A percentile compares a stretch with the other conserved stretches of the same genome.
Evolutionary conservation across 208 protist species (phyloP).

Genomic region (Crithidia fasciculata): DNA sequence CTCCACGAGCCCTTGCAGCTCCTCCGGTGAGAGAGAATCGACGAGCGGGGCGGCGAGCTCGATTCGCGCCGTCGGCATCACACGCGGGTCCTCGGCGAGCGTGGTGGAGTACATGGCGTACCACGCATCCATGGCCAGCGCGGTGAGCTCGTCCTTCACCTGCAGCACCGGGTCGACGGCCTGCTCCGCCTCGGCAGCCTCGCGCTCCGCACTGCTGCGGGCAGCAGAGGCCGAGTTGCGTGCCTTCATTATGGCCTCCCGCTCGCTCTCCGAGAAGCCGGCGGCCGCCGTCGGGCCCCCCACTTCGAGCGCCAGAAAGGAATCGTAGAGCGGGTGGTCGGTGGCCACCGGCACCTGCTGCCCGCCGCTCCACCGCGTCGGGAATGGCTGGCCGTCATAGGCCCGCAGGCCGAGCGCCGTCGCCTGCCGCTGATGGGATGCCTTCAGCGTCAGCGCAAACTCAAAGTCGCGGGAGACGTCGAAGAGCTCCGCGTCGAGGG

Average conservation of each 20-base stretch:
- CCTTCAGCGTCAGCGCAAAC: slow-evolving; percentile 74
- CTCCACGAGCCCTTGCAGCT: slow-evolving; percentile 60
- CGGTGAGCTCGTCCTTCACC: slow-evolving; percentile 69
- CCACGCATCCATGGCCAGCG: slow-evolving; percentile 86
- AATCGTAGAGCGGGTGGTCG: slow-evolving; percentile 61
- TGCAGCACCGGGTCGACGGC: slow-evolving; percentile 22
- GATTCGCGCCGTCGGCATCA: slow-evolving; percentile 68
- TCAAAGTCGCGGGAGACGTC: slow-evolving; percentile 72
- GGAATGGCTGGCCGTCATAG: slow-evolving; percentile 7
- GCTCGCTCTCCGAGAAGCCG: slow-evolving; percentile 13
- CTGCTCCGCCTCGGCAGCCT: neutral
- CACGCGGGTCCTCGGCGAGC: slow-evolving; percentile 57
- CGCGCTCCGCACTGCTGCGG: neutral
- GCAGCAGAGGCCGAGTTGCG: neutral
- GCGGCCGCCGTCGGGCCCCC: slow-evolving; percentile 17
- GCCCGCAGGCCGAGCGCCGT: slow-evolving; percentile 50
- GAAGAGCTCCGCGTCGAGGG: slow-evolving; percentile 81
- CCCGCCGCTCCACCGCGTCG: slow-evolving; percentile 26
- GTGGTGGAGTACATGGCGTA: slow-evolving; percentile 83
- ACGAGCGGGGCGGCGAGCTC: slow-evolving; percentile 72
- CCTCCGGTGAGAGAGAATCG: slow-evolving; percentile 43
- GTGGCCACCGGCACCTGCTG: slow-evolving; percentile 17
- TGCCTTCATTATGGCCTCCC: slow-evolving; percentile 1
- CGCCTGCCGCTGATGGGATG: slow-evolving; percentile 73
- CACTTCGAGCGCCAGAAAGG: slow-evolving; percentile 47